Evolutionary conservation across 2,329 filamentous ascomycete genomes (phyloP).

Genomic region (Trichoderma harzianum): DNA sequence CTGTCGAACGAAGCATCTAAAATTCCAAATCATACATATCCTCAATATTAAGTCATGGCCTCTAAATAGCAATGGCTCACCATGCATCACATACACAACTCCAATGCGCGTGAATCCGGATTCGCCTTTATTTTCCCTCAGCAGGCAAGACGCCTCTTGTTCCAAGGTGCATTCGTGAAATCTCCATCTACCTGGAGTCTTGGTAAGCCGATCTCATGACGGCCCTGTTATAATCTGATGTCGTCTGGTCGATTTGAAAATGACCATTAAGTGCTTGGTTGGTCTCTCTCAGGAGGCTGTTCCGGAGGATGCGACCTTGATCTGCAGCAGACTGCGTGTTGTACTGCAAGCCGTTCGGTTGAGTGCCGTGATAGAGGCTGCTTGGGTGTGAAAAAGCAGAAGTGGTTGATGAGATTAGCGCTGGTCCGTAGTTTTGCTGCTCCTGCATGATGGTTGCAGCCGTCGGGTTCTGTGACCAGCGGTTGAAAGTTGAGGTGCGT

Average conservation of each 20-base stretch:
- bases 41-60: background rate
- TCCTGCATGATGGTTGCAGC: constrained; percentile 23
- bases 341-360: constrained; percentile 28
- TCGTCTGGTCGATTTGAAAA: constrained; percentile 33
- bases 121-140: background rate
- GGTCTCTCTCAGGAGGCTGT: constrained; percentile 12
- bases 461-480: constrained; percentile 29
- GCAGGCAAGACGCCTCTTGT: background rate
- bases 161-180: background rate
- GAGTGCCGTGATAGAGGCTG: constrained; percentile 50
- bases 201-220: constrained; percentile 35
- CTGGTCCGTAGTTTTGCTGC: constrained; percentile 16
- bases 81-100: background rate
- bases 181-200: constrained; percentile 25
- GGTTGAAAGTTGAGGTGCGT: constrained; percentile 32
- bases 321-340: constrained; percentile 21
- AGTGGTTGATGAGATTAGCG: constrained; percentile 29
- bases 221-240: constrained; percentile 35
- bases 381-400: constrained; percentile 47
- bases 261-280: constrained; percentile 22
- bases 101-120: background rate
- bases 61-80: background rate
- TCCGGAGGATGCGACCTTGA: constrained; percentile 20
- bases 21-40: background rate
- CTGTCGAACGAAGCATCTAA: background rate